A percentile compares a stretch with the other conserved stretches of the same genome.
phyloP scores from a whole-genome alignment of 2,329 filamentous ascomycete species.

The Cryoendolithus antarcticus region DNA sequence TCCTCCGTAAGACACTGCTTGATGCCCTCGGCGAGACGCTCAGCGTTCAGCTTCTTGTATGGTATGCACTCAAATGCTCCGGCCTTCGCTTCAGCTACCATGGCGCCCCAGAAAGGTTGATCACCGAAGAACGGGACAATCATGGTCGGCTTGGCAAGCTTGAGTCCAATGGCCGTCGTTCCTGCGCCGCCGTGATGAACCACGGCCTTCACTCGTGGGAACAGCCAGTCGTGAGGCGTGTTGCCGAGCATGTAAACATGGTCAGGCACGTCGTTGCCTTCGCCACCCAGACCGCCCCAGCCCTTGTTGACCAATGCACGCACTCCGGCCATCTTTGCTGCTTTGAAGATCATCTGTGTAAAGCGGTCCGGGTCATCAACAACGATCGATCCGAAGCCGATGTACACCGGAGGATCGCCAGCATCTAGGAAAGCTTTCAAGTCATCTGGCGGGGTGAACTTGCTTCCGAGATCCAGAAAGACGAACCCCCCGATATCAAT shows the following conservation, averaged over 20 bases:
- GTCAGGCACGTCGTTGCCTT: conserved; percentile 26
- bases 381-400: conserved; percentile 74
- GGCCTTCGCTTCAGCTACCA: conserved; percentile 51
- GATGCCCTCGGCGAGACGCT: conserved; percentile 59
- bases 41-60: conserved; percentile 52
- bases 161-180: conserved; percentile 62
- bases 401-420: conserved; percentile 64
- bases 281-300: conserved; percentile 37
- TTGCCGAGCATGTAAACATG: conserved; percentile 41
- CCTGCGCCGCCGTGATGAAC: conserved; percentile 56
- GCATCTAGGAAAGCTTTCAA: conserved; percentile 56
- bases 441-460: conserved; percentile 53
- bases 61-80: conserved; percentile 53
- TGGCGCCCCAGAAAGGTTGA: conserved; percentile 65
- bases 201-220: conserved; percentile 42
- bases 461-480: conserved; percentile 56
- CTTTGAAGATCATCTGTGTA: conserved; percentile 60
- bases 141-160: conserved; percentile 60
- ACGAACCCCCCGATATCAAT: conserved; percentile 70
- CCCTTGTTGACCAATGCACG: conserved; percentile 44
- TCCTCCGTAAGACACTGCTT: conserved; percentile 52
- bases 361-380: conserved; percentile 62
- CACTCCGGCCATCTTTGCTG: conserved; percentile 41
- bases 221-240: conserved; percentile 48
- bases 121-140: conserved; percentile 72